These are phyloP conservation scores for Pisolithus orientalis DNA, from an alignment of 768 basidiomycete genomes.

Conservation along the genomic window DNA sequence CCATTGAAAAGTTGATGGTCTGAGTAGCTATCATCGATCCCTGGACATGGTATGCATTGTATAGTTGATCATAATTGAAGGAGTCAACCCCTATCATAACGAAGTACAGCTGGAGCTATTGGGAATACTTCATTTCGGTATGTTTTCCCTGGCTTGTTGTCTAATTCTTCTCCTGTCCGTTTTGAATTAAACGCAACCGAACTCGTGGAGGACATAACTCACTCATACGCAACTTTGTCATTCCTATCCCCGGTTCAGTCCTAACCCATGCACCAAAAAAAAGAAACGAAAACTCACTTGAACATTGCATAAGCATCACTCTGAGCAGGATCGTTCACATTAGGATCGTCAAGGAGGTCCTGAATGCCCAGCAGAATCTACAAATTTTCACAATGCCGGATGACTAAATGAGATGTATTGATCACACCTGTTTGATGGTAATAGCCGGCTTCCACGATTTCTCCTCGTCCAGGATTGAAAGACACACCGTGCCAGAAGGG, in stretches of 20 bases:
- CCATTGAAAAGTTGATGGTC: slow-evolving; percentile 64
- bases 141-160: slow-evolving; percentile 84
- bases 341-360: slow-evolving; percentile 91
- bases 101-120: not conserved
- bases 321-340: slow-evolving; percentile 96
- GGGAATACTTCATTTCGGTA: slow-evolving; percentile 59
- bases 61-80: not conserved
- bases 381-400: not conserved
- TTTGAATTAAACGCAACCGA: not conserved
- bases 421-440: slow-evolving; percentile 89
- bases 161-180: slow-evolving; percentile 65
- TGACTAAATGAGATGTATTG: not conserved
- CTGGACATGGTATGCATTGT: not conserved
- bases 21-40: slow-evolving; percentile 13
- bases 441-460: slow-evolving; percentile 99
- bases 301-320: slow-evolving; percentile 99
- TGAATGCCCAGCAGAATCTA: slow-evolving; percentile 96
- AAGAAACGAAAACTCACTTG: slow-evolving; percentile 63
- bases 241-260: slow-evolving; percentile 49
- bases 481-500: slow-evolving; percentile 95
- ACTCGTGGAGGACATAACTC: slow-evolving; percentile 24
- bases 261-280: not conserved
- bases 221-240: slow-evolving; percentile 92
- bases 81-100: not conserved
- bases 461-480: slow-evolving; percentile 97